Conservation (phyloP, 129 eudicot species). For the Saposhnikovia divaricata region DNA sequence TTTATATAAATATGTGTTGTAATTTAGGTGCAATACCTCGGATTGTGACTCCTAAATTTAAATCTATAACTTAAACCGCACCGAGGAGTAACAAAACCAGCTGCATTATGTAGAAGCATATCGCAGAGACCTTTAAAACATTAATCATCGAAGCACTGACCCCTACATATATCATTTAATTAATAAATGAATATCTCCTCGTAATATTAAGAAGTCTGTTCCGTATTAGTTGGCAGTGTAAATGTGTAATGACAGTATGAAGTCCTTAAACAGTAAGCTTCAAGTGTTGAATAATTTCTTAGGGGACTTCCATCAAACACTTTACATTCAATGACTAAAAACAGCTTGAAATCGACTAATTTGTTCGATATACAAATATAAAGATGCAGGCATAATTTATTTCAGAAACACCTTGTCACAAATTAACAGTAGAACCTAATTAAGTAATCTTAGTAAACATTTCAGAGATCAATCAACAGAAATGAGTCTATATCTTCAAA, state of each 20-base stretch:
- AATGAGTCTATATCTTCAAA: background rate
- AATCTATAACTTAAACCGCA: too few relatives aligned
- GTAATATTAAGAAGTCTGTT: background rate
- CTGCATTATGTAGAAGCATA: background rate
- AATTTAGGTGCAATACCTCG: too few relatives aligned
- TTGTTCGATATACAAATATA: background rate
- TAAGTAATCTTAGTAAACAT: background rate
- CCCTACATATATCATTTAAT: background rate
- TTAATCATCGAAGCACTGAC: background rate
- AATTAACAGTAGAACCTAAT: background rate
- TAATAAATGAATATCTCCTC: background rate
- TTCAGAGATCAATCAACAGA: background rate
- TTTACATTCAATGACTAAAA: background rate
- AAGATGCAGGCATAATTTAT: background rate
- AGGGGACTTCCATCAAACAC: background rate
- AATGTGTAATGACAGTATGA: too few relatives aligned
- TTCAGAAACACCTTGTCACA: background rate
- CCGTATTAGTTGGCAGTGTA: background rate
- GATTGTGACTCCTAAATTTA: too few relatives aligned
- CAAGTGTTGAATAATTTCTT: background rate
- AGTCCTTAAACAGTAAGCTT: background rate
- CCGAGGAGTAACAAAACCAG: background rate
- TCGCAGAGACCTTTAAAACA: background rate
- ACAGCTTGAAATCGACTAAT: background rate
- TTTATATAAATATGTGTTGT: too few relatives aligned